Percentiles rank a stretch among this genome's conserved stretches.
These are phyloP conservation scores for Curvularia sp. DNA, from an alignment of 2,329 filamentous ascomycete genomes.

Conservation along the genomic window DNA sequence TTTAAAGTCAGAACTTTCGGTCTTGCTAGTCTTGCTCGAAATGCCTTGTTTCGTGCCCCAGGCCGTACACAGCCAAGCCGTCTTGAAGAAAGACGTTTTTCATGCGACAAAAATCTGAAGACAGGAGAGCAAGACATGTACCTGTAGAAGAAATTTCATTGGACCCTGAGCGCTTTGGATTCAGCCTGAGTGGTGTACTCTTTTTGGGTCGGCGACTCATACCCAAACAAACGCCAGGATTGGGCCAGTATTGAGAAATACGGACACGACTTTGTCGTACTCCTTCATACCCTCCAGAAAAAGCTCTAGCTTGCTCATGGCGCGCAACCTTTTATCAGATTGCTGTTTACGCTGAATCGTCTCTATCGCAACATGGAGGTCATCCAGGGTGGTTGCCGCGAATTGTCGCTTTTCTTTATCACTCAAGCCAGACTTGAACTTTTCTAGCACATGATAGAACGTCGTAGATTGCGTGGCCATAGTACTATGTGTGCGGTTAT, in stretches of 20 bases:
- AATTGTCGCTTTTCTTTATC: conserved; percentile 19
- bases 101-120: not conserved
- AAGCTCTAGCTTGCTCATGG: conserved; percentile 30
- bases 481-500: not conserved
- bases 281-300: conserved; percentile 48
- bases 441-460: conserved; percentile 12
- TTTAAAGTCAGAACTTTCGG: not conserved
- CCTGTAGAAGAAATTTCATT: conserved; percentile 49
- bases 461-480: not conserved
- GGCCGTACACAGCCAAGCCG: not conserved
- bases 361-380: conserved; percentile 25
- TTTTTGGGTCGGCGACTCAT: not conserved
- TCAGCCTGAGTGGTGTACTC: not conserved
- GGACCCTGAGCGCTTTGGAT: conserved; percentile 29
- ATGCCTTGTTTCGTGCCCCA: not conserved
- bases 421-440: conserved; percentile 17
- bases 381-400: conserved; percentile 23
- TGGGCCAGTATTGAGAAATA: conserved; percentile 44
- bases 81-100: not conserved
- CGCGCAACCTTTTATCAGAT: conserved; percentile 28
- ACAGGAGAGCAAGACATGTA: conserved; percentile 2
- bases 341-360: conserved; percentile 43
- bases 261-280: conserved; percentile 47
- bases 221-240: conserved; percentile 46
- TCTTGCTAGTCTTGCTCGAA: not conserved